These are phyloP conservation scores for Boeremia lycopersici DNA, from an alignment of 2,329 filamentous ascomycete species.

Conservation along the genomic window DNA sequence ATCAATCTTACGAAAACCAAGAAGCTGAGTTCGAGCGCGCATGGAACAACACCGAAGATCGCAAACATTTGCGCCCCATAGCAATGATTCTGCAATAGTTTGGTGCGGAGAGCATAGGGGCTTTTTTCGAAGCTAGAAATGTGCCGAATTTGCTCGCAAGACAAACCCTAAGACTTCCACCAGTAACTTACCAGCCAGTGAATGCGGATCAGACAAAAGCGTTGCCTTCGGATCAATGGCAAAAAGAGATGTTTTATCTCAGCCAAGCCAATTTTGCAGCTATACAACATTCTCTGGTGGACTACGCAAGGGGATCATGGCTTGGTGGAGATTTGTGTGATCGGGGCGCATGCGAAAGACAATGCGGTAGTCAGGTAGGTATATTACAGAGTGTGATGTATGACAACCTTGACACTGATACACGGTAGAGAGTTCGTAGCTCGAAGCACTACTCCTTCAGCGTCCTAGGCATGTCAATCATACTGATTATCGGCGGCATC, in stretches of 20 bases:
- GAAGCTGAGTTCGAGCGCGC: not conserved
- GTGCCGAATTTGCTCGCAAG: constrained; percentile 1
- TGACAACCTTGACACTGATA: not conserved
- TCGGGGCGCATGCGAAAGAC: not conserved
- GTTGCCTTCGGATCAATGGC: constrained; percentile 5
- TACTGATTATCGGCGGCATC: not conserved
- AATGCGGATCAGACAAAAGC: not conserved
- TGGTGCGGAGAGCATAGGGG: not conserved
- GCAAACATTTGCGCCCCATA: not conserved
- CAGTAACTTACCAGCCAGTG: not conserved
- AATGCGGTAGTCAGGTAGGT: constrained; percentile 2
- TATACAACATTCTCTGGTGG: not conserved
- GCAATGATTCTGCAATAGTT: not conserved
- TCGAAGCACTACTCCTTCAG: constrained; percentile 12
- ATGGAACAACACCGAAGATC: not conserved
- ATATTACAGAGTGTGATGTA: not conserved
- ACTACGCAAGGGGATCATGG: constrained; percentile 2
- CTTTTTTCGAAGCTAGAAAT: not conserved
- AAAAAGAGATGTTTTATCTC: not conserved
- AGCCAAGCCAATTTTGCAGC: not conserved
- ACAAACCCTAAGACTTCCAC: not conserved
- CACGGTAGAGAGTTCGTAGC: not conserved
- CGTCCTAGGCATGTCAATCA: not conserved
- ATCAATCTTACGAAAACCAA: too few species aligned
- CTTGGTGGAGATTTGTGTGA: not conserved